These are phyloP conservation scores for Eucalyptus marginata DNA, from an alignment of 345 rosid genomes.

Conservation along the genomic window DNA sequence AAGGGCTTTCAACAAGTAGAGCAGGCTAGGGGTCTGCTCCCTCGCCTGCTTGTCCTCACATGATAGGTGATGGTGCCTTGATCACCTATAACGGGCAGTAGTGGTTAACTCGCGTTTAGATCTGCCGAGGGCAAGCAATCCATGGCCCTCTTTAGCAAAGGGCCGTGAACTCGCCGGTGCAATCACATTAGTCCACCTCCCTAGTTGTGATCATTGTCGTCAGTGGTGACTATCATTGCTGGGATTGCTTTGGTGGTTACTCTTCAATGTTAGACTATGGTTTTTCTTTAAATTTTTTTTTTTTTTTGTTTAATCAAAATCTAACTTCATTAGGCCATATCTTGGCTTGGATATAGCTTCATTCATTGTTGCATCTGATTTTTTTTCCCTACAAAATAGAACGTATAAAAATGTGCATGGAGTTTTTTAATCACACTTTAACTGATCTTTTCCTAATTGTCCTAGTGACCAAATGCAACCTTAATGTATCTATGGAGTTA, in stretches of 20 bases:
- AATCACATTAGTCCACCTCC: neutral
- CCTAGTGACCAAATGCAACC: neutral
- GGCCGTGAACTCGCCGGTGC: neutral
- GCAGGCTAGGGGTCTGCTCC: neutral
- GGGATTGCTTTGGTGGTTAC: neutral
- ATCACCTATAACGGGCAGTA: neutral
- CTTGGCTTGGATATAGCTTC: neutral
- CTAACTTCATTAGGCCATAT: neutral
- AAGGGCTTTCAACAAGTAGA: neutral
- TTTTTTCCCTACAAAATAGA: neutral
- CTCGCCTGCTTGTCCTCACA: neutral
- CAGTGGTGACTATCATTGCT: accelerated
- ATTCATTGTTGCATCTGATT: neutral
- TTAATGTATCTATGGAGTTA: neutral
- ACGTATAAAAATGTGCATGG: neutral
- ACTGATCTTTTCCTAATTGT: neutral
- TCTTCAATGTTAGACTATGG: neutral
- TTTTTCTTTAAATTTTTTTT: neutral
- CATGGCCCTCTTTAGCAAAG: neutral
- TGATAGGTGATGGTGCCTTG: neutral
- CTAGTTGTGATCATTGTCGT: neutral
- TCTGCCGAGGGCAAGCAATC: neutral
- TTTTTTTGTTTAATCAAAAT: neutral
- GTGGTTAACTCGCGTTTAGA: accelerated
- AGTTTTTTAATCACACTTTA: neutral